Percentiles rank a stretch among this genome's conserved stretches.
Evolutionary conservation across 441 rosid species (phyloP).

Genomic region (Euphorbia schlechtendalii): DNA sequence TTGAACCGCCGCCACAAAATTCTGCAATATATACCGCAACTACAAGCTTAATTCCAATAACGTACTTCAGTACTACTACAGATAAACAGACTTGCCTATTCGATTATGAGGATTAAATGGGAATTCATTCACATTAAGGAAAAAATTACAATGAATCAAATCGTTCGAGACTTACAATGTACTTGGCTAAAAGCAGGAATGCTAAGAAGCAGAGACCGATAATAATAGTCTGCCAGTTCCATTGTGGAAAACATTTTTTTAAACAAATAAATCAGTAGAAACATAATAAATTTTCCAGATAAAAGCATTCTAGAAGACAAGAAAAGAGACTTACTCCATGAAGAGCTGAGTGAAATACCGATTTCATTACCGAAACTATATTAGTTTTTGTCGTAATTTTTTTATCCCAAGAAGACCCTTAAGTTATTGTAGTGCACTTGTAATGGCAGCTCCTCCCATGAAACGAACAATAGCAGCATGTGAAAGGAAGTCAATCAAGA

Average conservation of each 20-base stretch:
- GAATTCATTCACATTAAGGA: too few relatives aligned
- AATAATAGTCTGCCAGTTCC: constrained; percentile 90
- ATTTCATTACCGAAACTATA: constrained; percentile 58
- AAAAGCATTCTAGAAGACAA: too few relatives aligned
- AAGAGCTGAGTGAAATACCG: constrained; percentile 43
- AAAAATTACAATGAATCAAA: too few relatives aligned
- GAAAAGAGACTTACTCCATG: constrained; percentile 86
- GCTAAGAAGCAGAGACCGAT: constrained; percentile 64
- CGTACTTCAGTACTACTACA: too few relatives aligned
- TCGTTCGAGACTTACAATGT: constrained; percentile 54
- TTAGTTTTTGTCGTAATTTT: constrained; percentile 53
- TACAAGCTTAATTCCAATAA: too few relatives aligned
- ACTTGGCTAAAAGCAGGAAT: constrained; percentile 61
- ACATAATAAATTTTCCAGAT: too few relatives aligned
- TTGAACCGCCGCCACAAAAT: too few relatives aligned
- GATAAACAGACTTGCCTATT: too few relatives aligned
- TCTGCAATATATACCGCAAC: too few relatives aligned
- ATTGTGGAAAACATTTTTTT: too few relatives aligned
- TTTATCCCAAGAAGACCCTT: constrained; percentile 82
- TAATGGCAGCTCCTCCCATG: constrained; percentile 93
- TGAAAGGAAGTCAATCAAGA: constrained; percentile 84
- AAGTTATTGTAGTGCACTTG: constrained; percentile 84
- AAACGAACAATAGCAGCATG: constrained; percentile 94
- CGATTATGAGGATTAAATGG: too few relatives aligned
- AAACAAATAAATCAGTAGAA: too few relatives aligned